These are phyloP conservation scores for Lentinula sp. DNA, from an alignment of 768 basidiomycete species.

Conservation along the genomic window DNA sequence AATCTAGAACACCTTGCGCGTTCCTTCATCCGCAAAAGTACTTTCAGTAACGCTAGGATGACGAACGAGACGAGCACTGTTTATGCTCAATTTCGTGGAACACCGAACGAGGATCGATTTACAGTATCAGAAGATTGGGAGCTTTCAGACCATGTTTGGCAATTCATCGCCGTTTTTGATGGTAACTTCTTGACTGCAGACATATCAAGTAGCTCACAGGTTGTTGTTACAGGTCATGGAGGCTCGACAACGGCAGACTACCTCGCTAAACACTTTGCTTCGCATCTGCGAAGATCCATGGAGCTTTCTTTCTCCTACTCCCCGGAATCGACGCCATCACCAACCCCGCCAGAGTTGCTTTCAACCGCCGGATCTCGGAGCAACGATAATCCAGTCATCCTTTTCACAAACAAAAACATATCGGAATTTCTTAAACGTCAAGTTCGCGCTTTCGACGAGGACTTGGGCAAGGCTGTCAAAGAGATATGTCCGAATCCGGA, in stretches of 20 bases:
- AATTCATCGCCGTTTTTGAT: conserved; percentile 1
- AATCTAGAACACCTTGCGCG: not conserved
- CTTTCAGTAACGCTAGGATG: not conserved
- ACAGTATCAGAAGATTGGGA: not conserved
- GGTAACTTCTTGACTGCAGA: not conserved
- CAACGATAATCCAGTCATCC: not conserved
- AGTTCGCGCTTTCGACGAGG: not conserved
- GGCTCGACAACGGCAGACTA: not conserved
- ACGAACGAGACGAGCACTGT: not conserved
- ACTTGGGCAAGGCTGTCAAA: not conserved
- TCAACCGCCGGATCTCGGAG: not conserved
- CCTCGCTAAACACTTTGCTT: not conserved
- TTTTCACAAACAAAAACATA: not conserved
- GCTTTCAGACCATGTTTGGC: not conserved
- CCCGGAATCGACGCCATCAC: not conserved
- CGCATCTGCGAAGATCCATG: not conserved
- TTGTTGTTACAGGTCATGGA: not conserved
- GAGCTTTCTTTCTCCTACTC: not conserved
- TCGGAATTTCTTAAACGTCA: not conserved
- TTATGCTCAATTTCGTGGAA: conserved; percentile 2
- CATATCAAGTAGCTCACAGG: not conserved
- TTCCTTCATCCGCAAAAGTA: not conserved
- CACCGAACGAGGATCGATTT: conserved; percentile 1
- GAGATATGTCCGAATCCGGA: not conserved
- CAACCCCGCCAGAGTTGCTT: not conserved